Evolutionary conservation across 2,329 filamentous ascomycete genomes (phyloP), one percentile per base, ranked within the genome.

Genomic region (Arthrinium phaeospermum): DNA sequence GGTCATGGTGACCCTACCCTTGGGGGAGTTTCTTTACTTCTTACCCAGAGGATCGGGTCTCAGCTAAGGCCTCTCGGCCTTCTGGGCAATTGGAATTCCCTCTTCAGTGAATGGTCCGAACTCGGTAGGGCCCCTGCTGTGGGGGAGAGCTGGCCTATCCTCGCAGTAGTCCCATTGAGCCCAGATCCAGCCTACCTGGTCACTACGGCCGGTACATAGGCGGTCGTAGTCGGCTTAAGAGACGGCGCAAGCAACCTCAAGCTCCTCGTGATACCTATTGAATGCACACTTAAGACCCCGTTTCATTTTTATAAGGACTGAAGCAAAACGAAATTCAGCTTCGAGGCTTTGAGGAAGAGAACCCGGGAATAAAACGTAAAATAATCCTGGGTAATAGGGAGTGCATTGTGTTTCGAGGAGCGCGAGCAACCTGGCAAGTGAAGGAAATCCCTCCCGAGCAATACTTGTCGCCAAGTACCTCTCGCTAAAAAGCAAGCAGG

Each of bases 171-270:
- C 37, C 30, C 27, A 30, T 30, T 30, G 4, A 30, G 27, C 27
- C 27, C 27, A 30, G 27, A 30, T 30, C 27, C 27, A 22, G 27
- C 53, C 30, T 27, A 57, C 47, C 46, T 47, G 19, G 37, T 10
- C 37, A 41, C 49, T 30, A 53, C 49, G 24, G 49, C 49, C 24
- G 2, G 53, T 61, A 61, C 53, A 61, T 37, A 8, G n/a, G 30
- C 53, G 53, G 53, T 61, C 53, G 30, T 37, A 61, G 30, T 37
- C 53, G 53, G 53, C 53, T 61, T 61, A 61, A 61, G n/a, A 61
- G 27, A 49, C 47, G 47, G 22, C 10, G 47, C 22, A 49, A 24
- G n/a, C 47, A 49, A 49, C n/a, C n/a, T 47, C 27, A 30, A 2
- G 27, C 27, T 2, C 4, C 2, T 30, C 27, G 27, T 30, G 27